Evolutionary conservation across 23 red algal species (phyloP).

Genomic region (Cyanidium caldarium): DNA sequence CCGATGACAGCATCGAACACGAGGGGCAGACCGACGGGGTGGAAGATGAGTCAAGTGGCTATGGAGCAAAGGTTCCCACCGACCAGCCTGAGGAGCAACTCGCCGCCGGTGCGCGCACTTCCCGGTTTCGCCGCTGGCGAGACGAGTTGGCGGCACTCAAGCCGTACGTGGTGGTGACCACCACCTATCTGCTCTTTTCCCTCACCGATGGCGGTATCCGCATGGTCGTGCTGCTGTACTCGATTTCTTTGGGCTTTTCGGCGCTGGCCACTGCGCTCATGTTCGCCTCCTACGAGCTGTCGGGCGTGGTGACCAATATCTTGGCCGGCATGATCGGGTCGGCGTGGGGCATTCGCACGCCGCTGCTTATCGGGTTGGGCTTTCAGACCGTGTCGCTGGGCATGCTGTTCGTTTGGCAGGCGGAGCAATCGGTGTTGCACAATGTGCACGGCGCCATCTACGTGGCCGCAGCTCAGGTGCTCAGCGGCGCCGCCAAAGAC

Average conservation of each 20-base stretch:
- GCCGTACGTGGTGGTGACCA: background rate
- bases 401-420: constrained; percentile 6
- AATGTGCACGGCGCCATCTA: background rate
- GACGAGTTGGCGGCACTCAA: too few species aligned
- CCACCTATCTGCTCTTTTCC: constrained; percentile 3
- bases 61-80: too few species aligned
- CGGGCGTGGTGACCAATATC: background rate
- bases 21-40: too few species aligned
- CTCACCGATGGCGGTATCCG: constrained; percentile 7
- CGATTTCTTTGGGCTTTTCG: constrained; percentile 5
- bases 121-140: too few species aligned
- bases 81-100: too few species aligned
- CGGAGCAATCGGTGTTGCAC: background rate
- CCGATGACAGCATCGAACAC: too few species aligned
- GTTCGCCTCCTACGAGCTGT: background rate
- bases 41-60: too few species aligned
- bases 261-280: background rate
- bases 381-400: background rate
- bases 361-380: background rate
- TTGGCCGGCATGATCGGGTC: background rate
- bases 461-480: background rate
- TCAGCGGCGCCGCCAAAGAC: constrained; percentile 7
- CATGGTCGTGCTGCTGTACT: constrained; percentile 7
- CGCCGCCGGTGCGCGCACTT: too few species aligned
- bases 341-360: background rate